Percentiles rank a stretch among this genome's conserved stretches.
phyloP scores from a whole-genome alignment of 2,329 filamentous ascomycete species.

The Furcasterigmium sp. region DNA sequence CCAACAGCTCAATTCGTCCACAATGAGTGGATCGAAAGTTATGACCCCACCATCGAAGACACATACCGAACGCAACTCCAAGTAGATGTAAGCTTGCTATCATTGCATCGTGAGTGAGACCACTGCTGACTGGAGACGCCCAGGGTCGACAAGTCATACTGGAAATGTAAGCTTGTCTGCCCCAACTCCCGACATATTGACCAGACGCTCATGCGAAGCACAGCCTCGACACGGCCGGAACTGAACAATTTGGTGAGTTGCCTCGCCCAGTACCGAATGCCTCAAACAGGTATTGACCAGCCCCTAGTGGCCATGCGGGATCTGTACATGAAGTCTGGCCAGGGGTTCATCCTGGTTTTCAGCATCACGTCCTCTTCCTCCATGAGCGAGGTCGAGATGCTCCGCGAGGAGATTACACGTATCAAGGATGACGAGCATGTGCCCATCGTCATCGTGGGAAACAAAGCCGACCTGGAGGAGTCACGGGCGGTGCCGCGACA shows the following conservation, averaged over 20 bases:
- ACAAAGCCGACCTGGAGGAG: constrained; percentile 87
- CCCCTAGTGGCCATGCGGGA: constrained; percentile 61
- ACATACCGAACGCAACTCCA: constrained; percentile 70
- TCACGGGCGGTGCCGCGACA: constrained; percentile 73
- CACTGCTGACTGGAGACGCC: constrained; percentile 23
- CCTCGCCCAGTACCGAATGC: neutral
- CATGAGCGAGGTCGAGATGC: constrained; percentile 72
- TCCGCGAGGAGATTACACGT: constrained; percentile 84
- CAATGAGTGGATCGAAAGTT: constrained; percentile 89
- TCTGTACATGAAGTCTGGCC: constrained; percentile 88
- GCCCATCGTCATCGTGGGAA: constrained; percentile 85
- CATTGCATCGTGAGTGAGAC: neutral
- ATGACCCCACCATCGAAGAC: constrained; percentile 75
- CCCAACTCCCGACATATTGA: neutral
- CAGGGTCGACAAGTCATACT: constrained; percentile 83
- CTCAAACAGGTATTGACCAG: neutral
- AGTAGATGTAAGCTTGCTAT: constrained; percentile 66
- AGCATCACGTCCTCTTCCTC: constrained; percentile 83
- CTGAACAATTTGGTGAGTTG: constrained; percentile 85
- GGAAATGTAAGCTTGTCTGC: constrained; percentile 66
- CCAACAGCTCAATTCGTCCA: constrained; percentile 80
- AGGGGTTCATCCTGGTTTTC: constrained; percentile 88
- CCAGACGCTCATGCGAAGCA: neutral
- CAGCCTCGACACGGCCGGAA: constrained; percentile 83
- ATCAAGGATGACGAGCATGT: constrained; percentile 85